Conservation (phyloP, 2,329 filamentous ascomycete species). For the Fusarium palustre region DNA sequence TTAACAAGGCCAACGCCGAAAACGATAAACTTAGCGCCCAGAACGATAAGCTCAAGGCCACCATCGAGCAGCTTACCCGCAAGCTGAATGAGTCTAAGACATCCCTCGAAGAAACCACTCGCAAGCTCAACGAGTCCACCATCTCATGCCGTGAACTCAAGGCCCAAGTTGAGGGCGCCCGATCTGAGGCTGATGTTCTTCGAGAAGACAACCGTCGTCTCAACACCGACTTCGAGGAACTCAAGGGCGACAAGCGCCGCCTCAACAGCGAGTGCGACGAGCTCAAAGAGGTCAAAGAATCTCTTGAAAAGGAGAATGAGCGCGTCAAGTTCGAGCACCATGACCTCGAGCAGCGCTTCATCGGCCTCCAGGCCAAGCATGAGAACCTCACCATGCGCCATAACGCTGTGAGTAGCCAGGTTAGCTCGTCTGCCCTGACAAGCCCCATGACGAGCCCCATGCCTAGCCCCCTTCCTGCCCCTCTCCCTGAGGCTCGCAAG, state of each 20-base stretch:
- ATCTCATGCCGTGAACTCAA: conserved; percentile 44
- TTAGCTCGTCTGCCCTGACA: conserved; percentile 40
- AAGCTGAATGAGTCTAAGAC: conserved; percentile 48
- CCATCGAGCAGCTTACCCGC: conserved; percentile 47
- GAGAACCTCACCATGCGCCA: conserved; percentile 49
- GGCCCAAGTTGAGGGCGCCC: conserved; percentile 44
- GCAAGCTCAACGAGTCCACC: conserved; percentile 35
- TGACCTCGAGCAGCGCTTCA: conserved; percentile 43
- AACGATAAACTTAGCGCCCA: conserved; percentile 47
- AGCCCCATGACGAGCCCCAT: conserved; percentile 44
- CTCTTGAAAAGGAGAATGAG: conserved; percentile 44
- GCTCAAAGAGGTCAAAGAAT: conserved; percentile 39
- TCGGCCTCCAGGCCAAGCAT: conserved; percentile 47
- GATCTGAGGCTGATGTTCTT: conserved; percentile 44
- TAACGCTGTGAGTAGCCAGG: conserved; percentile 44
- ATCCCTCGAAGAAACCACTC: conserved; percentile 32
- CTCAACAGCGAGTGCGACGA: conserved; percentile 46
- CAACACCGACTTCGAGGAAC: conserved; percentile 43
- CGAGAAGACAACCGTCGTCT: conserved; percentile 46
- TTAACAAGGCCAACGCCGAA: conserved; percentile 46
- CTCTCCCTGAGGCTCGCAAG: conserved; percentile 47
- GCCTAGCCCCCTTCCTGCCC: conserved; percentile 41
- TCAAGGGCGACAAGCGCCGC: conserved; percentile 45
- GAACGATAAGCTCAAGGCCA: conserved; percentile 47
- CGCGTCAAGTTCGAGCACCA: conserved; percentile 49